These are phyloP conservation scores for Peribolospora kevripleyi DNA, from an alignment of 768 basidiomycete genomes.

Conservation along the genomic window DNA sequence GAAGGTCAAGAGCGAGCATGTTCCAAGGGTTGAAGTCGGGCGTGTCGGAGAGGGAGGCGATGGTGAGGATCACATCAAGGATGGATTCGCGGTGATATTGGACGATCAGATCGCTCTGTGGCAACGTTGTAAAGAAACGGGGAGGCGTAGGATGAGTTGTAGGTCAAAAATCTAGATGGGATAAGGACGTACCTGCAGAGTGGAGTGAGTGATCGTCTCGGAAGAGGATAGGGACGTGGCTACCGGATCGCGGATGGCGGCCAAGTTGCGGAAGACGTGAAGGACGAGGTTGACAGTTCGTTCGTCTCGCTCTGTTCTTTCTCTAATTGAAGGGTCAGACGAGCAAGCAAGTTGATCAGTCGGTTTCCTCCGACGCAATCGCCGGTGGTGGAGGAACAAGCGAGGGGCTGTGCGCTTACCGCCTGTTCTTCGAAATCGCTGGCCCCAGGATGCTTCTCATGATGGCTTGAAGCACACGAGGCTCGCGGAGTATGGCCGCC, in stretches of 20 bases:
- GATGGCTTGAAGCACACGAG: too few species aligned
- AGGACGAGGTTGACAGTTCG: conserved; percentile 72
- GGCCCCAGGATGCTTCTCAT: conserved; percentile 37
- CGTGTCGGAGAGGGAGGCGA: conserved; percentile 57
- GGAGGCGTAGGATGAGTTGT: not conserved
- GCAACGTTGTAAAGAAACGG: not conserved
- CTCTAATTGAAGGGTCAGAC: conserved; percentile 16
- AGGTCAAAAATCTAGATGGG: not conserved
- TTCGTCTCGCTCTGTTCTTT: conserved; percentile 52
- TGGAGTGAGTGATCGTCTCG: conserved; percentile 53
- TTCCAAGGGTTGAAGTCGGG: conserved; percentile 67
- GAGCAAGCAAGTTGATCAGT: not conserved
- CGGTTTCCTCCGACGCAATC: not conserved
- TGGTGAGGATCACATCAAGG: conserved; percentile 54
- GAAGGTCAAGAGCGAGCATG: conserved; percentile 70
- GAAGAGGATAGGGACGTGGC: conserved; percentile 44
- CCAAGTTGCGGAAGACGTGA: conserved; percentile 76
- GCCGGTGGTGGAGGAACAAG: not conserved
- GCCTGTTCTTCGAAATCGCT: conserved; percentile 40
- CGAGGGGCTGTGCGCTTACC: conserved; percentile 14
- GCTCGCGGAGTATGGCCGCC: conserved; percentile 34
- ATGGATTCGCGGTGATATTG: conserved; percentile 45
- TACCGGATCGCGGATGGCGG: conserved; percentile 70
- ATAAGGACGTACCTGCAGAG: conserved; percentile 31
- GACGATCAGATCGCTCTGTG: conserved; percentile 39